These are phyloP conservation scores for Fusarium ramigenum DNA, from an alignment of 2,329 filamentous ascomycete genomes.

Conservation along the genomic window DNA sequence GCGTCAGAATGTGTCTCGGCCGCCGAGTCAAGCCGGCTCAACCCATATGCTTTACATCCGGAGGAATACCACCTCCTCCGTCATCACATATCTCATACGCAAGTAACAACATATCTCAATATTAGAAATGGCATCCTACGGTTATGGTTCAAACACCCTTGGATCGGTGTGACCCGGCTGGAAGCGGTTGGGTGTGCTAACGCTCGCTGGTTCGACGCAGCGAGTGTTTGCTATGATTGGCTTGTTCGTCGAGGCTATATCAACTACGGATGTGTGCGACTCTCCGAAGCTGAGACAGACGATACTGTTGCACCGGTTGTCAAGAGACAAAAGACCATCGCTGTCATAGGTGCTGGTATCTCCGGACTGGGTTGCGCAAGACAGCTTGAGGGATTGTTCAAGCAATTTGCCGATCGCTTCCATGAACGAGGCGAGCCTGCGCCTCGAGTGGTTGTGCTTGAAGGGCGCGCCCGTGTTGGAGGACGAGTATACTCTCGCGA, in stretches of 20 bases:
- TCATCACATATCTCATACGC: slow-evolving; percentile 82
- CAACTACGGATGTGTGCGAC: slow-evolving; percentile 90
- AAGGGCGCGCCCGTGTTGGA: slow-evolving; percentile 87
- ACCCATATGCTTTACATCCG: slow-evolving; percentile 86
- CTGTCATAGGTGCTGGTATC: slow-evolving; percentile 93
- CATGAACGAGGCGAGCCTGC: slow-evolving; percentile 71
- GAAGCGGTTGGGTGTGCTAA: slow-evolving; percentile 94
- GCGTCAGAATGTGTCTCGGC: slow-evolving; percentile 91
- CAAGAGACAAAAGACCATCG: slow-evolving; percentile 74
- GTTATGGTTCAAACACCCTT: slow-evolving; percentile 87
- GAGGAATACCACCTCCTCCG: slow-evolving; percentile 85
- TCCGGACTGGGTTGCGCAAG: slow-evolving; percentile 91
- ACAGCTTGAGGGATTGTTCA: slow-evolving; percentile 86
- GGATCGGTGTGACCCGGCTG: slow-evolving; percentile 80
- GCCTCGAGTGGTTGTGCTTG: slow-evolving; percentile 81
- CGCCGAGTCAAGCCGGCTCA: slow-evolving; percentile 87
- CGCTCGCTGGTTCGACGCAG: slow-evolving; percentile 86
- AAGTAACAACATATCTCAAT: slow-evolving; percentile 95
- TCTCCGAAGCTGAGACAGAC: slow-evolving; percentile 57
- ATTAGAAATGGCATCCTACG: slow-evolving; percentile 94
- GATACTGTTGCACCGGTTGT: slow-evolving; percentile 49
- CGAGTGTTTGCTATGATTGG: slow-evolving; percentile 92
- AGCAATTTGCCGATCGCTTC: slow-evolving; percentile 78
- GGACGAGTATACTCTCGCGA: slow-evolving; percentile 90
- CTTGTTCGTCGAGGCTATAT: slow-evolving; percentile 90